Conservation (phyloP, 345 rosid genomes). For the thale cress (Arabidopsis thaliana) region DNA sequence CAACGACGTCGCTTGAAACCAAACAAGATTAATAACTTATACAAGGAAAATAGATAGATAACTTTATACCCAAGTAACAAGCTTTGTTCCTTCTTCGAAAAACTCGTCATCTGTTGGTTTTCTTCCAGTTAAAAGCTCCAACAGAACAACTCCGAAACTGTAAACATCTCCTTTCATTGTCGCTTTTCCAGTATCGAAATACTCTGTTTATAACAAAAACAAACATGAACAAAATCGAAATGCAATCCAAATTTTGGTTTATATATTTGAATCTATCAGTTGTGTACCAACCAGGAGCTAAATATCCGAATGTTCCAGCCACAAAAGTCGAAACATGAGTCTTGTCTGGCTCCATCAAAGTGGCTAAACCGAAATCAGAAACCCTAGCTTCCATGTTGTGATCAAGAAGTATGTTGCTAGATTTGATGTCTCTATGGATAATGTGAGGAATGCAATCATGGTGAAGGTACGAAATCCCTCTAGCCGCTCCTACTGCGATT, state of each 20-base stretch:
- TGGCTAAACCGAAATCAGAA: slow-evolving; percentile 85
- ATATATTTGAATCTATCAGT: neutral
- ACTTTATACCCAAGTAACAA: slow-evolving; percentile 77
- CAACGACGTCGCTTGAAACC: neutral
- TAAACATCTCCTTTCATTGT: slow-evolving; percentile 85
- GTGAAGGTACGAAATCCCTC: slow-evolving; percentile 90
- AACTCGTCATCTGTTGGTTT: slow-evolving; percentile 83
- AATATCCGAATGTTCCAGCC: slow-evolving; percentile 89
- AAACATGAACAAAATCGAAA: slow-evolving; percentile 18
- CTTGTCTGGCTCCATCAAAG: slow-evolving; percentile 79
- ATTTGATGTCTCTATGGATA: slow-evolving; percentile 87
- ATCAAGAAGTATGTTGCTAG: slow-evolving; percentile 82
- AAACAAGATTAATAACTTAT: neutral
- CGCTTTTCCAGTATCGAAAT: slow-evolving; percentile 82
- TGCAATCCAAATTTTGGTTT: neutral
- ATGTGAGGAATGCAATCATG: slow-evolving; percentile 91
- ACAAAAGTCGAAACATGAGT: slow-evolving; percentile 84
- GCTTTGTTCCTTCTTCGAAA: slow-evolving; percentile 85
- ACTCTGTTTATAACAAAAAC: slow-evolving; percentile 50
- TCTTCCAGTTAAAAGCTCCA: slow-evolving; percentile 81
- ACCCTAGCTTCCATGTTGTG: slow-evolving; percentile 83
- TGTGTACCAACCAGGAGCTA: slow-evolving; percentile 69
- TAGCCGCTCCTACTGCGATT: slow-evolving; percentile 82
- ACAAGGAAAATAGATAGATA: neutral
- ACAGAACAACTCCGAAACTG: slow-evolving; percentile 81